Evolutionary conservation across 208 protist genomes (phyloP).

Genomic region (Leishmania aethiopica): DNA sequence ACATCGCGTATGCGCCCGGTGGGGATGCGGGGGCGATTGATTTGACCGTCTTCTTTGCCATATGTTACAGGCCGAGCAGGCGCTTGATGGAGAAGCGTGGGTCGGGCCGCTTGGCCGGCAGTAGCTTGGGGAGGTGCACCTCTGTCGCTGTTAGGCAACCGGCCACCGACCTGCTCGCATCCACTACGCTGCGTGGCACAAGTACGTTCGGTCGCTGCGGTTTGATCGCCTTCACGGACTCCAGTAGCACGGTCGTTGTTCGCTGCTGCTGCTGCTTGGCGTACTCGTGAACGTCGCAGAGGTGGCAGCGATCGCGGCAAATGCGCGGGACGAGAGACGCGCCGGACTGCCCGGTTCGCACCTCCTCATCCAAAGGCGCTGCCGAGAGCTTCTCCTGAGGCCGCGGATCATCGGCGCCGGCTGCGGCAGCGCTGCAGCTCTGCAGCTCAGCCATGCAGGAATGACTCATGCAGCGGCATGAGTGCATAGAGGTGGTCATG

Average conservation of each 20-base stretch:
- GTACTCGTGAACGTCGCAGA: neutral
- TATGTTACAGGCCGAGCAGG: constrained; percentile 1
- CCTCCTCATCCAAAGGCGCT: neutral
- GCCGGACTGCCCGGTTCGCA: neutral
- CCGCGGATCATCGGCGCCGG: no score
- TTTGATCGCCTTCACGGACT: neutral
- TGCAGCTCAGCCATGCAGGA: constrained; percentile 11
- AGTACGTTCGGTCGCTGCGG: neutral
- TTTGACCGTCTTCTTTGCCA: neutral
- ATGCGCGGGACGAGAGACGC: neutral
- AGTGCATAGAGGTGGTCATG: constrained; percentile 1
- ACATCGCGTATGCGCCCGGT: neutral
- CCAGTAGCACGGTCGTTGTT: neutral
- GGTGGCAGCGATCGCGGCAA: neutral
- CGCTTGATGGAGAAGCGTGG: neutral
- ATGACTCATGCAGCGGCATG: constrained; percentile 2
- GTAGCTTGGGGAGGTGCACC: constrained; percentile 16
- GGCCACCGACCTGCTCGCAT: neutral
- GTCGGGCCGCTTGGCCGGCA: neutral
- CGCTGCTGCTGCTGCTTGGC: neutral
- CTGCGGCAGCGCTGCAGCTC: neutral
- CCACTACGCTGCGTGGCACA: neutral
- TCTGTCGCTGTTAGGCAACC: constrained; percentile 15
- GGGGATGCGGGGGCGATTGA: neutral
- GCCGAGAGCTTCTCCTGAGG: neutral